These are phyloP conservation scores for Lepiota subincarnata DNA, from an alignment of 768 basidiomycete genomes.

Conservation along the genomic window DNA sequence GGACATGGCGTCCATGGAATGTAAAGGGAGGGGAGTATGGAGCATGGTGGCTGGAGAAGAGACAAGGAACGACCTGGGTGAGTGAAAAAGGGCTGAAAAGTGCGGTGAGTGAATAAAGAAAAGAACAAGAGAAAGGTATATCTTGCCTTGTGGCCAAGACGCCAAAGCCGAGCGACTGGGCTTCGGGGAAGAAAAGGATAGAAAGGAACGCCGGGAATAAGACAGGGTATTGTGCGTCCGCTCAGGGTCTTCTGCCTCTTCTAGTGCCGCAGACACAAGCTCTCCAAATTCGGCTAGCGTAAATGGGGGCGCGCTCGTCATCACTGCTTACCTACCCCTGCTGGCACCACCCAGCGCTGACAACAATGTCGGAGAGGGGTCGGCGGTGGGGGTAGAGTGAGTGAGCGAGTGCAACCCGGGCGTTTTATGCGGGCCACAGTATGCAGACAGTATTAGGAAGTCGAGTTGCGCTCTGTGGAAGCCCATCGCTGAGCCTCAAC, in stretches of 20 bases:
- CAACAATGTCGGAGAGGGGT: background rate
- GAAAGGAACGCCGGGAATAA: constrained; percentile 6
- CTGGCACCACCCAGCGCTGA: background rate
- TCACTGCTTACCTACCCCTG: background rate
- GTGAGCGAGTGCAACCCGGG: background rate
- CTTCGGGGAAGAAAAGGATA: constrained; percentile 4
- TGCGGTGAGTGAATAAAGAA: background rate
- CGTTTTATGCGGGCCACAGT: constrained; percentile 10
- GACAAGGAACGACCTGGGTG: constrained; percentile 7
- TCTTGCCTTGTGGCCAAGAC: background rate
- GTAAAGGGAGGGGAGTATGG: constrained; percentile 3
- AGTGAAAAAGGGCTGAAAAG: background rate
- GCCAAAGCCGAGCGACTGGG: background rate
- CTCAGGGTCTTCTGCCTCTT: constrained; percentile 7
- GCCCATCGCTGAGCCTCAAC: no score
- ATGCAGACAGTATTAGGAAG: background rate
- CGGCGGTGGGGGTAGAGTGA: background rate
- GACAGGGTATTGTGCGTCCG: background rate
- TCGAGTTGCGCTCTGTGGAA: background rate
- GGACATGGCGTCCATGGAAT: constrained; percentile 1
- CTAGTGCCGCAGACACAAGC: constrained; percentile 6
- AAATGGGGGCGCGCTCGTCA: background rate
- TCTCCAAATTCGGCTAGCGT: constrained; percentile 11
- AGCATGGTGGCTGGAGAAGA: background rate
- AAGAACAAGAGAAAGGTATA: background rate